phyloP scores from a whole-genome alignment of 192 early-diverging fungal species.

The Pecoramyces ruminantium region DNA sequence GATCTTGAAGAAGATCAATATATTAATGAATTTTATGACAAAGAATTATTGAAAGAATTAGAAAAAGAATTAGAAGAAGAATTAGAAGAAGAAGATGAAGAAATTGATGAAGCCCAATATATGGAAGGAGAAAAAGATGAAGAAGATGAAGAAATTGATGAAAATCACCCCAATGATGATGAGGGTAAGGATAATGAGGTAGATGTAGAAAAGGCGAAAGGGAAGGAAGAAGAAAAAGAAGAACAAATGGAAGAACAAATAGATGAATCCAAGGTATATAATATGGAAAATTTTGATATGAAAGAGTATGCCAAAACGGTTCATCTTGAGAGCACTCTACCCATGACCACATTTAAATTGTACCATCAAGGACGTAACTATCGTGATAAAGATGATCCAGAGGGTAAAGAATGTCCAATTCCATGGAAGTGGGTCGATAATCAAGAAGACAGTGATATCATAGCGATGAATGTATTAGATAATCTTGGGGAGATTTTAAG shows the following conservation, averaged over 20 bases:
- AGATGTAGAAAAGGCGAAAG: too few relatives aligned
- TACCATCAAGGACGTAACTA: background rate
- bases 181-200: too few relatives aligned
- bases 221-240: background rate
- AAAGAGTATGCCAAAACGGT: background rate
- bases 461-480: background rate
- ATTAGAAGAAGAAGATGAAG: too few relatives aligned
- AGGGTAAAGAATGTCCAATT: background rate
- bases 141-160: too few relatives aligned
- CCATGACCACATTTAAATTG: background rate
- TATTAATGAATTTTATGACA: too few relatives aligned
- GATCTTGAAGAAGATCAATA: too few relatives aligned
- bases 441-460: background rate
- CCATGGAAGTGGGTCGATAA: background rate
- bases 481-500: background rate
- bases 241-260: background rate
- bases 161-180: too few relatives aligned
- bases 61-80: too few relatives aligned
- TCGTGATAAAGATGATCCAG: background rate
- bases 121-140: too few relatives aligned
- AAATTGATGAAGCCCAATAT: too few relatives aligned
- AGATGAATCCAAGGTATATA: background rate
- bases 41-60: too few relatives aligned
- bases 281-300: background rate
- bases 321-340: too few relatives aligned